phyloP scores from a whole-genome alignment of 306 rosid species.

The Malus fusca region DNA sequence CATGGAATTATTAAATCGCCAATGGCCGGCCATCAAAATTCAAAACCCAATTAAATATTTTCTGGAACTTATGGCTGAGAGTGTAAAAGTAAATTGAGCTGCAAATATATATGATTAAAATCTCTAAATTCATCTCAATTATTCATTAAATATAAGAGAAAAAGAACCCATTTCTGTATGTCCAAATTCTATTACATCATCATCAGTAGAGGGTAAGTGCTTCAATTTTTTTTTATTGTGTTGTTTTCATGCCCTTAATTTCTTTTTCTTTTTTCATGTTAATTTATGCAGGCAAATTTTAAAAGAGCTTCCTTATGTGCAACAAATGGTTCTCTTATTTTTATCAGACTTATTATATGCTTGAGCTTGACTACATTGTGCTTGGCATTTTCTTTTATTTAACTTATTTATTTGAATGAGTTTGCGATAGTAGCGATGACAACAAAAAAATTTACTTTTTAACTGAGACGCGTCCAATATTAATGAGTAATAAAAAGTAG shows the following conservation, averaged over 20 bases:
- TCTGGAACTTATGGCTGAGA: neutral
- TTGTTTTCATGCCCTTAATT: neutral
- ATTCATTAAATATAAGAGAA: neutral
- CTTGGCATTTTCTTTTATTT: neutral
- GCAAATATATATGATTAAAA: neutral
- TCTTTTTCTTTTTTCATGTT: neutral
- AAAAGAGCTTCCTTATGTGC: neutral
- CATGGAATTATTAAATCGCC: neutral
- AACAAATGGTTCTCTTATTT: neutral
- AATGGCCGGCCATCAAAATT: neutral
- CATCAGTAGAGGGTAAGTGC: neutral
- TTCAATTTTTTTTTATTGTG: neutral
- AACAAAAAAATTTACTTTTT: too few species aligned
- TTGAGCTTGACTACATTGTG: neutral
- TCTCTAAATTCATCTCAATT: neutral
- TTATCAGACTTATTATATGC: too few species aligned
- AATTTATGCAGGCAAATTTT: neutral
- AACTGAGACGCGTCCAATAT: too few species aligned
- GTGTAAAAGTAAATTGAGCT: neutral
- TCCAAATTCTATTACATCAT: slow-evolving; percentile 5
- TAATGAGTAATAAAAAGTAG: too few species aligned
- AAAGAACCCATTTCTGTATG: neutral
- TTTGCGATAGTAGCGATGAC: too few species aligned
- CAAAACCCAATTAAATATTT: neutral
- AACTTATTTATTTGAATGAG: neutral